Base-by-base conservation (phyloP, 2,329 filamentous ascomycete genomes). In the Corinectria fuckeliana region DNA sequence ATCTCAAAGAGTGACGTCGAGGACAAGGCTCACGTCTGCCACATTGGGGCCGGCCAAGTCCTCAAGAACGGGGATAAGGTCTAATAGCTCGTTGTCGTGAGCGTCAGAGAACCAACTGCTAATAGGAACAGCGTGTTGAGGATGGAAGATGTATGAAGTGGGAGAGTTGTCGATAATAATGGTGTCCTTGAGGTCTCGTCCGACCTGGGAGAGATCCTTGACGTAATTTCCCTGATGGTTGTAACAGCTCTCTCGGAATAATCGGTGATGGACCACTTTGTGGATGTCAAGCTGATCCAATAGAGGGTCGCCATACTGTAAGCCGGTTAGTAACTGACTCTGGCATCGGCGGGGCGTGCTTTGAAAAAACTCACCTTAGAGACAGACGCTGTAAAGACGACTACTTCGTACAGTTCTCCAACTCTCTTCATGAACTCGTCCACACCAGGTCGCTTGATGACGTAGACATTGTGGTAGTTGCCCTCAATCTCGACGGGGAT, bases 51-150 rank as follows among this genome's bases (percentile, higher is more conserved):
- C 90, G 63, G 95, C 94, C 74, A 99, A 84, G 78, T 99, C 95
- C 83, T 99, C 95, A 67, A 99, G 92, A 71, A 99, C 95, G 52
- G 95, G 95, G 76, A 99, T 98, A 71, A 99, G 83, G 76, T 99
- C 95, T 72, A 99, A 84, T 63, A 99, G 85, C 83, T 99, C 95
- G 79, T 99, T 99, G 81, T 99, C 95, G 78, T 99, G 95, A 62
- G 95, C 95, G 79, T 99, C 95, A 67, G 93, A 97, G 81, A 99
- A 99, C 95, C 95, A 99, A 83, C 94, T 98, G 85, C 93, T 97
- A 80, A 99, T 99, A 23, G 95, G 95, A 49, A 99, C 94, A 61
- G 95, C 95, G 76, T 99, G 95, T 81, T 99, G 94, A 21, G 95
- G 95, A 75, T 99, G 95, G 85, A 99, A 99, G 72, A 99, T 98